Conservation (phyloP, 176 grass and related monocot species). For the Musa acuminata region DNA sequence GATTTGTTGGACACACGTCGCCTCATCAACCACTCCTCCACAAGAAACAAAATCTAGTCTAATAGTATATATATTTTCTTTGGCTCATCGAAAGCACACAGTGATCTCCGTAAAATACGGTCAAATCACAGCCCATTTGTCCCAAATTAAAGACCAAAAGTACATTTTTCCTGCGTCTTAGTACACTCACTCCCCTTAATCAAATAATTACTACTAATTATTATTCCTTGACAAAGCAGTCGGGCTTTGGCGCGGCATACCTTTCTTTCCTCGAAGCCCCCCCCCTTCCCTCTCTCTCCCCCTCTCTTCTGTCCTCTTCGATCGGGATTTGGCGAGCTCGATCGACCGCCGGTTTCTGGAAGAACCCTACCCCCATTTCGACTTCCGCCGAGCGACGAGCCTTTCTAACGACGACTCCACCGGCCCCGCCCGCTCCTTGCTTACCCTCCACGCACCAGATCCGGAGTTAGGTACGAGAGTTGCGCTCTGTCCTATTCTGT, state of each 20-base stretch:
- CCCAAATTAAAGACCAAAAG: too few relatives aligned
- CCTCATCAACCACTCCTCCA: too few relatives aligned
- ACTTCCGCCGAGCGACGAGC: neutral
- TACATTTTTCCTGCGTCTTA: neutral
- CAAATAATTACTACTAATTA: neutral
- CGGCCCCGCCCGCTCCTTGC: neutral
- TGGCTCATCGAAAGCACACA: too few relatives aligned
- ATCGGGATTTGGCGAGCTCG: constrained; percentile 5
- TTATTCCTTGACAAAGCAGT: constrained; percentile 2
- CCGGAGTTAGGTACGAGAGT: constrained; percentile 14
- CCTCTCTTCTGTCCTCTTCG: neutral
- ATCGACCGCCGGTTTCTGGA: neutral
- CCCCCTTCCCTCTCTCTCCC: neutral
- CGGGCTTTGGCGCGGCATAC: constrained; percentile 22
- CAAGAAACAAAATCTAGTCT: too few relatives aligned
- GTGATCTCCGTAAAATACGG: too few relatives aligned
- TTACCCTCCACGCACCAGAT: constrained; percentile 23
- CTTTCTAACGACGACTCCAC: neutral
- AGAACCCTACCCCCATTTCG: neutral
- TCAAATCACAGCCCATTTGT: too few relatives aligned
- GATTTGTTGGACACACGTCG: too few relatives aligned
- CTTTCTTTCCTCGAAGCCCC: constrained; percentile 1
- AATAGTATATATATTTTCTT: too few relatives aligned
- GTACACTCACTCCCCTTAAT: neutral
- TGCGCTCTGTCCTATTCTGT: neutral